phyloP scores from a whole-genome alignment of 257 asterid species.

The Linderniella brevidens region DNA sequence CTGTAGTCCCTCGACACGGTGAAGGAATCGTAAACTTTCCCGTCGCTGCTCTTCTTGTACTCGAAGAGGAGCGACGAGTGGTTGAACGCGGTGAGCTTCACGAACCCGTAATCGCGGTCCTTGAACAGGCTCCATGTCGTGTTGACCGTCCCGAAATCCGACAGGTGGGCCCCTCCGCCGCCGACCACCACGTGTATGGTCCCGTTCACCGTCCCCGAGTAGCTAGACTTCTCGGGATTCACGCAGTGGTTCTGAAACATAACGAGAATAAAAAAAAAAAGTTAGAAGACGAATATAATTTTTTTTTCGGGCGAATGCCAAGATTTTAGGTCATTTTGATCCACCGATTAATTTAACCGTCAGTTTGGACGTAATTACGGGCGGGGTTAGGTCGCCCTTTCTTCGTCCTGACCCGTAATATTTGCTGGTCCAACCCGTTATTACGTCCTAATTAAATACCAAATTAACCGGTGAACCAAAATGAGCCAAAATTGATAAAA shows the following conservation, averaged over 20 bases:
- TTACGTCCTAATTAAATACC: too few relatives aligned
- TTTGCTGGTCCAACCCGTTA: too few relatives aligned
- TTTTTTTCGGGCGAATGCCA: background rate
- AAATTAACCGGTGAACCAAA: too few relatives aligned
- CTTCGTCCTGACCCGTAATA: too few relatives aligned
- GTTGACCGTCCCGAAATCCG: conserved; percentile 27
- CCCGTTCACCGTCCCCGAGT: conserved; percentile 53
- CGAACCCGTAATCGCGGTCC: conserved; percentile 68
- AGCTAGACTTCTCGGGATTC: conserved; percentile 26
- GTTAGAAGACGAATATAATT: background rate
- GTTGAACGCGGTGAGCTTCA: conserved; percentile 52
- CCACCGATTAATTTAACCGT: too few relatives aligned
- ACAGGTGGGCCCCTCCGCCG: conserved; percentile 59
- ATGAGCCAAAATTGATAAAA: too few relatives aligned
- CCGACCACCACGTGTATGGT: conserved; percentile 68
- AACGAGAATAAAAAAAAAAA: background rate
- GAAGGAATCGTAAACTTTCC: conserved; percentile 68
- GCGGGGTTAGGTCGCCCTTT: too few relatives aligned
- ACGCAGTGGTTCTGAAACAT: conserved; percentile 43
- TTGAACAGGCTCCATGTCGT: conserved; percentile 60
- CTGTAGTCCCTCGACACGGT: conserved; percentile 63
- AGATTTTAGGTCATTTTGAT: background rate
- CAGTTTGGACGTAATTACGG: too few relatives aligned
- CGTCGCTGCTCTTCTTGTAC: conserved; percentile 68
- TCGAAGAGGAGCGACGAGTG: conserved; percentile 58